Percentiles rank a stretch among this genome's conserved stretches.
Conservation (phyloP, 2,329 filamentous ascomycete genomes). For the Leptographium flavum region DNA sequence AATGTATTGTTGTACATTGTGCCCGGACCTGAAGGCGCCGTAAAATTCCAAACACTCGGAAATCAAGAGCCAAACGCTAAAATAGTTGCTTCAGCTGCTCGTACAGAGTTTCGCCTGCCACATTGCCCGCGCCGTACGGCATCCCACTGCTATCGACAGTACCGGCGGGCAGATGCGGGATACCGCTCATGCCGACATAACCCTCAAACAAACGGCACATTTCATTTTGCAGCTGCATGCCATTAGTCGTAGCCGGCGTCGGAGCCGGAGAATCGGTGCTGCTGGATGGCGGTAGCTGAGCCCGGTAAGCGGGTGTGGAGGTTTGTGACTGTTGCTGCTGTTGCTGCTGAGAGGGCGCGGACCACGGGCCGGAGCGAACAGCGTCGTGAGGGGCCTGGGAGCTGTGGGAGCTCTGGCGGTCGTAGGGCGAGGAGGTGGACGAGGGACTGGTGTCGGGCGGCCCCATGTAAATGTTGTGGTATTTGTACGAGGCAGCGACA, state of each 20-base stretch:
- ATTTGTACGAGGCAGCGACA: too few species aligned
- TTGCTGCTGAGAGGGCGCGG: too few species aligned
- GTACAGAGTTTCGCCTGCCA: not conserved
- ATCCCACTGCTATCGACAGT: not conserved
- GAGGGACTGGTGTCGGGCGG: not conserved
- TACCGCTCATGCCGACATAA: constrained; percentile 16
- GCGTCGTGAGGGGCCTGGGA: not conserved
- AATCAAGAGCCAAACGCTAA: not conserved
- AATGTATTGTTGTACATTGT: too few species aligned
- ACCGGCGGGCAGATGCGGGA: not conserved
- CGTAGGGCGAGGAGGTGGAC: not conserved
- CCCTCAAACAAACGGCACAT: constrained; percentile 35
- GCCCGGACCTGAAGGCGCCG: too few species aligned
- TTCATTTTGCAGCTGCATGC: constrained; percentile 35
- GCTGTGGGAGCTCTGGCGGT: not conserved
- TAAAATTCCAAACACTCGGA: not conserved
- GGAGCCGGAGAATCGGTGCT: not conserved
- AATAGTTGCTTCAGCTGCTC: constrained; percentile 8
- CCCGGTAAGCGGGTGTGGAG: too few species aligned
- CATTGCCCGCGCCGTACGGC: not conserved
- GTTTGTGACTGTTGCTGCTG: too few species aligned
- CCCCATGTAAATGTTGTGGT: not conserved
- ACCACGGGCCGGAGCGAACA: too few species aligned
- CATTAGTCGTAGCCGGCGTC: constrained; percentile 21
- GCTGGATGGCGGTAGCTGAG: constrained; percentile 4